Evolutionary conservation across 2,329 filamentous ascomycete genomes (phyloP).

Genomic region (Claviceps digitariae): DNA sequence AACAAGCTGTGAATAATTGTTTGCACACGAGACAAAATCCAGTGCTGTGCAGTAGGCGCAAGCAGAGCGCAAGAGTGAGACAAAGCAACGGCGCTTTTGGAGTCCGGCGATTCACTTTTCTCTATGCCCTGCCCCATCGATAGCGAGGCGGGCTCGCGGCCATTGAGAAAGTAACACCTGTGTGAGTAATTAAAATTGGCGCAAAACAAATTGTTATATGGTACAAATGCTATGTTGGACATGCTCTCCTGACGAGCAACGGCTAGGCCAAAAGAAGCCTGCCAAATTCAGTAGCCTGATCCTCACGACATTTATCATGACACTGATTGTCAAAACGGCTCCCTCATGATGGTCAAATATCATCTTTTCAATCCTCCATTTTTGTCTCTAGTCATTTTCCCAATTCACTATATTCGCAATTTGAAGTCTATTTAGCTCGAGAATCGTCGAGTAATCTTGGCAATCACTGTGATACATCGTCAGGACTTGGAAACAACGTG

Average conservation of each 20-base stretch:
- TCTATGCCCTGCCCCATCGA: not conserved
- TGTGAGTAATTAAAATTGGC: not conserved
- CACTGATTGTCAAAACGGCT: not conserved
- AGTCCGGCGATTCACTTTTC: not conserved
- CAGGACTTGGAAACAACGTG: not conserved
- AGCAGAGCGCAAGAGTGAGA: not conserved
- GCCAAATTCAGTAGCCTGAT: not conserved
- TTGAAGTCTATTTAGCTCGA: slow-evolving; percentile 34
- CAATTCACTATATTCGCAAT: not conserved
- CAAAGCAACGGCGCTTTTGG: not conserved
- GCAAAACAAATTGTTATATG: not conserved
- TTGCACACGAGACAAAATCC: not conserved
- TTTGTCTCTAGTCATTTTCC: not conserved
- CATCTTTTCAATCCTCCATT: not conserved
- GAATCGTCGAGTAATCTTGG: slow-evolving; percentile 88
- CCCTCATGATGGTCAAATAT: not conserved
- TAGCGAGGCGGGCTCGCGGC: not conserved
- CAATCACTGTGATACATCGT: slow-evolving; percentile 53
- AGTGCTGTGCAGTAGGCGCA: not conserved
- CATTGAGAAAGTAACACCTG: not conserved
- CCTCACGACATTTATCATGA: not conserved
- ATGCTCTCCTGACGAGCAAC: not conserved
- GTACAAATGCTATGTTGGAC: slow-evolving; percentile 1
- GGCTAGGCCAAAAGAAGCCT: not conserved
- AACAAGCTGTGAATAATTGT: no score